Percentiles rank a stretch among this genome's conserved stretches.
Conservation (phyloP, 129 eudicot genomes). For the Daucus carota region DH1_v3.0 NC_030387.2:26412001-26412500, state of each 20-base stretch:
- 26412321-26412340: neutral
- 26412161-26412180: neutral
- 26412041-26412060: neutral
- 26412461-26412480: neutral
- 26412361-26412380: neutral
- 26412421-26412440: neutral
- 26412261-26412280: neutral
- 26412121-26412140: neutral
- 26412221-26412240: neutral
- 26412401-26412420: neutral
- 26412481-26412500: neutral
- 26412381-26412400: neutral
- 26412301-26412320: neutral
- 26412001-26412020: neutral
- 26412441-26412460: neutral
- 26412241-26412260: neutral
- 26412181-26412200: neutral
- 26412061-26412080: neutral
- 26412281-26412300: neutral
- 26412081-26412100: neutral
- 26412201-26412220: accelerated
- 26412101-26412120: neutral
- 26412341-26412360: no score
- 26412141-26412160: neutral
- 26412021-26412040: neutral